These are phyloP conservation scores for Sporothrix brasiliensis DNA, from an alignment of 2,329 filamentous ascomycete species.

Conservation along the genomic window DNA sequence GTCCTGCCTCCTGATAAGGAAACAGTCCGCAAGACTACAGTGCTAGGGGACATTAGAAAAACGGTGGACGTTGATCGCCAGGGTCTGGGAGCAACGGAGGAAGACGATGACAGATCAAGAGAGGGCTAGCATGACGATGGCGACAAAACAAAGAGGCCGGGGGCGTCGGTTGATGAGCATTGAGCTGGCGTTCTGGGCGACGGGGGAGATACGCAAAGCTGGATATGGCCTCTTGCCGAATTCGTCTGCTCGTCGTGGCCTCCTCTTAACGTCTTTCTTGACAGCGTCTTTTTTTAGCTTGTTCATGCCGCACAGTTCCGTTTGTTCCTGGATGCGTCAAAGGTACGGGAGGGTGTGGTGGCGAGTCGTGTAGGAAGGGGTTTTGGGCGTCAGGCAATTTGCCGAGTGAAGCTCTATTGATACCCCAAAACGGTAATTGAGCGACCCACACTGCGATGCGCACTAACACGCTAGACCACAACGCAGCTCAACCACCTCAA, in stretches of 20 bases:
- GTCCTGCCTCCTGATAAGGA: neutral
- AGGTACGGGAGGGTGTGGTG: neutral
- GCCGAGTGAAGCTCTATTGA: slow-evolving; percentile 36
- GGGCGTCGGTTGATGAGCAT: too few relatives aligned
- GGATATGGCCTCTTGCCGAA: neutral
- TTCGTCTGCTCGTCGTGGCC: neutral
- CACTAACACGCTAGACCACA: neutral
- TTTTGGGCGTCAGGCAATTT: slow-evolving; percentile 9
- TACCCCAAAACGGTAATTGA: slow-evolving; percentile 35
- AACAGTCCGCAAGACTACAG: slow-evolving; percentile 9
- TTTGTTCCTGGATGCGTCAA: slow-evolving; percentile 20
- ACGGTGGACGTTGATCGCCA: neutral
- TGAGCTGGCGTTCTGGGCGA: neutral
- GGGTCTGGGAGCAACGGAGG: too few relatives aligned
- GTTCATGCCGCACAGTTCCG: slow-evolving; percentile 1
- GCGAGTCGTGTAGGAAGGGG: neutral
- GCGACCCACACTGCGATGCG: slow-evolving; percentile 10
- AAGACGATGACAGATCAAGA: too few relatives aligned
- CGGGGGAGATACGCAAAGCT: neutral
- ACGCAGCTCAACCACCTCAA: neutral
- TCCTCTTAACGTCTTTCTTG: neutral
- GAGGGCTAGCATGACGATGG: too few relatives aligned
- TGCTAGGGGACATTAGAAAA: neutral
- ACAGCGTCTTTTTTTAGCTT: neutral
- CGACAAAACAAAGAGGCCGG: neutral